A percentile compares a stretch with the other conserved stretches of the same genome.
Evolutionary conservation across 1,284 basidiomycete genomes (phyloP).

Genomic region (Ceratobasidium sp.): DNA sequence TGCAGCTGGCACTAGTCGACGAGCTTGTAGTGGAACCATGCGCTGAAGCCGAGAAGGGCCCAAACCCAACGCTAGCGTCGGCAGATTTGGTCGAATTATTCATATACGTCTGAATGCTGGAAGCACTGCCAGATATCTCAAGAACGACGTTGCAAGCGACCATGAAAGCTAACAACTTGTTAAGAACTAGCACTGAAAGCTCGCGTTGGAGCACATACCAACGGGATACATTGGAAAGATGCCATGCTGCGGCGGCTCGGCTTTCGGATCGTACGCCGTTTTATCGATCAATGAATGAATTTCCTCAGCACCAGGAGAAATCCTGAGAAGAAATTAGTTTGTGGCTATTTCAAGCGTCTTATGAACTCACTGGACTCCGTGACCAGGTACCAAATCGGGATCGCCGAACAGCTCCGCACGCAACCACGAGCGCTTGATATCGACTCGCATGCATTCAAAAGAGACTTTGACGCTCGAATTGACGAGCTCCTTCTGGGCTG

Average conservation of each 20-base stretch:
- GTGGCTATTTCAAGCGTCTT: background rate
- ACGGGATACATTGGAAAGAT: constrained; percentile 20
- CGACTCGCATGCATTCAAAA: constrained; percentile 29
- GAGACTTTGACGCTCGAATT: background rate
- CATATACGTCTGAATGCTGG: constrained; percentile 22
- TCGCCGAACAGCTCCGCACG: constrained; percentile 31
- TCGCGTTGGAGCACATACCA: background rate
- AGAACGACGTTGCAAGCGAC: constrained; percentile 36
- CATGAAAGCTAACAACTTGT: constrained; percentile 16
- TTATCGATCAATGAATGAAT: constrained; percentile 8
- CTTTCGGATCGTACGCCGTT: background rate
- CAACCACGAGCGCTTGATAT: constrained; percentile 37
- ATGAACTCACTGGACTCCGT: background rate
- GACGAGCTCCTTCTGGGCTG: background rate
- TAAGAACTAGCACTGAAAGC: background rate
- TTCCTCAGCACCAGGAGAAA: constrained; percentile 17
- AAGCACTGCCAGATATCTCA: constrained; percentile 26
- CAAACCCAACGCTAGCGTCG: constrained; percentile 28
- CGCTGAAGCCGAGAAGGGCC: constrained; percentile 18
- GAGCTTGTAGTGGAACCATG: background rate
- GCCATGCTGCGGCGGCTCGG: background rate
- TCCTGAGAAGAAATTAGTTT: background rate
- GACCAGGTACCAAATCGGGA: background rate
- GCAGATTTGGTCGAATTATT: constrained; percentile 16
- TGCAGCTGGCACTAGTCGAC: background rate